These are phyloP conservation scores for Mycena metata DNA, from an alignment of 768 basidiomycete species.

Conservation along the genomic window DNA sequence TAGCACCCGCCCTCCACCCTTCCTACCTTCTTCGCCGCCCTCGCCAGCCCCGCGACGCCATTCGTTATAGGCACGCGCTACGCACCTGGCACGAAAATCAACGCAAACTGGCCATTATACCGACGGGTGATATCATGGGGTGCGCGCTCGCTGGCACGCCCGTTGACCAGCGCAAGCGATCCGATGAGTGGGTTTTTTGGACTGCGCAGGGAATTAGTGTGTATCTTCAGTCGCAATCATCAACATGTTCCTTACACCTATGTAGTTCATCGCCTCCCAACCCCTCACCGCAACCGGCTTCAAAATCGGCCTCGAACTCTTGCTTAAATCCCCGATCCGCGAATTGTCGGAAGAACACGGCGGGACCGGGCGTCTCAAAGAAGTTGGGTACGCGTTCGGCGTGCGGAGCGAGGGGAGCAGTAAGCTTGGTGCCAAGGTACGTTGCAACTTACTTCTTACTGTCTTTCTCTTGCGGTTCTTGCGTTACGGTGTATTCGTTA, in stretches of 20 bases:
- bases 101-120: conserved; percentile 27
- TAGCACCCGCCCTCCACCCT: conserved; percentile 22
- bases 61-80: conserved; percentile 25
- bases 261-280: not conserved
- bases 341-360: too few relatives aligned
- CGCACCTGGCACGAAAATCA: conserved; percentile 10
- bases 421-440: conserved; percentile 8
- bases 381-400: conserved; percentile 21
- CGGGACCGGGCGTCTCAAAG: not conserved
- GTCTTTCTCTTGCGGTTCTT: too few relatives aligned
- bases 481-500: too few relatives aligned
- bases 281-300: conserved; percentile 24
- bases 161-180: conserved; percentile 20
- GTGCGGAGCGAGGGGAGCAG: conserved; percentile 12
- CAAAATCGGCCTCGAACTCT: conserved; percentile 33
- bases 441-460: too few relatives aligned
- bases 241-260: too few relatives aligned
- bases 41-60: not conserved
- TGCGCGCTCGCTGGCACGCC: conserved; percentile 22
- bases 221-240: not conserved
- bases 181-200: conserved; percentile 32
- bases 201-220: conserved; percentile 12
- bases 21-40: conserved; percentile 14
- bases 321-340: conserved; percentile 5
- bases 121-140: conserved; percentile 20